Conservation (phyloP, 2,329 filamentous ascomycete species). For the Elsinoe ampelina region DNA sequence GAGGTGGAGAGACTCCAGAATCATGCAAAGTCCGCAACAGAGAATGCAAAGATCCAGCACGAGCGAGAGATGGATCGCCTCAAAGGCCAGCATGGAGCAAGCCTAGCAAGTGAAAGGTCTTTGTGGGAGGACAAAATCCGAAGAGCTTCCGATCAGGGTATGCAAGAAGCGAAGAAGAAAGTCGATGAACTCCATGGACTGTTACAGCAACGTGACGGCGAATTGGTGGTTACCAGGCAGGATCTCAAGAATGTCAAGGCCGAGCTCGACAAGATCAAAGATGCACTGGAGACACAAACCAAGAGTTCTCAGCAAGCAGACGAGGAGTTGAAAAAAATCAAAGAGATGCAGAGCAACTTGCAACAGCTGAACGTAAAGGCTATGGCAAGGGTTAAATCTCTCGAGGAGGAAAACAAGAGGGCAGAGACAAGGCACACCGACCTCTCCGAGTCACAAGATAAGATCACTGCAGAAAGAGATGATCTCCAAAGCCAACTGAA, state of each 20-base stretch:
- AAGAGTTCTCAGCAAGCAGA: conserved; percentile 19
- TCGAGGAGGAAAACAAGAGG: conserved; percentile 18
- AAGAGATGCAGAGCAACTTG: conserved; percentile 19
- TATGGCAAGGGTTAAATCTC: conserved; percentile 17
- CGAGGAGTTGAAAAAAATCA: conserved; percentile 27
- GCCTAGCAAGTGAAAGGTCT: conserved; percentile 27
- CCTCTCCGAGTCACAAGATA: conserved; percentile 20
- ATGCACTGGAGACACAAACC: conserved; percentile 20
- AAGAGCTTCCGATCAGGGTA: conserved; percentile 17
- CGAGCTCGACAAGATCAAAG: conserved; percentile 12
- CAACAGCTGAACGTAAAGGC: conserved; percentile 18
- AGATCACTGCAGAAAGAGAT: conserved; percentile 20
- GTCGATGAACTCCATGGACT: background rate
- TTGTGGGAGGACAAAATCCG: conserved; percentile 18
- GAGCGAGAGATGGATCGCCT: conserved; percentile 25
- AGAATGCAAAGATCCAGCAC: conserved; percentile 29
- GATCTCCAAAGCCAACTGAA: conserved; percentile 25
- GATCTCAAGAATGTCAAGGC: conserved; percentile 16
- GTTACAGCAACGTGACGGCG: conserved; percentile 19
- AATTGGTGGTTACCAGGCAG: conserved; percentile 20
- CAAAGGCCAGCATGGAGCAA: conserved; percentile 28
- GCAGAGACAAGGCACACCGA: conserved; percentile 14
- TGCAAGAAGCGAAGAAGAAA: conserved; percentile 10
- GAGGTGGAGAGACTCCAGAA: conserved; percentile 47
- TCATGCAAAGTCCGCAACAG: conserved; percentile 23